Base-by-base conservation (phyloP, 352 stramenopile genomes). In the Phytophthora crassamura region DNA sequence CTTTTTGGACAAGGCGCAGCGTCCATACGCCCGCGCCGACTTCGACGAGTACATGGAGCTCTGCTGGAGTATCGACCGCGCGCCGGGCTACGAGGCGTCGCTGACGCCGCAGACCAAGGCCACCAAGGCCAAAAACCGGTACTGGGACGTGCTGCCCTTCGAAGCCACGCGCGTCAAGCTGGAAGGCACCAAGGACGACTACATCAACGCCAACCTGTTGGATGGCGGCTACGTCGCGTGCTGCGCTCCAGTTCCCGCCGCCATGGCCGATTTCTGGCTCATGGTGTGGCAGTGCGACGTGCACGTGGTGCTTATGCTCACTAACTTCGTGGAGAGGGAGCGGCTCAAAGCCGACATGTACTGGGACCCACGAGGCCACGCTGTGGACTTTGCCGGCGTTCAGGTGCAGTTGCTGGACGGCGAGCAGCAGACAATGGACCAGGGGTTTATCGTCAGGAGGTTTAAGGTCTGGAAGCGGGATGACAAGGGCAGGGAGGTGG, bases 221-320 rank as follows among this genome's bases (percentile, higher is more conserved):
- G 79, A 84, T 39, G 64, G 67, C 3, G 59, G 68, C 43, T 95
- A 92, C 69, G 90, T 95, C 47, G 85, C 87, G 16, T 93, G 82
- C 74, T 89, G 80, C 54, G 84, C 87, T 8, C 87, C 84, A 8
- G 71, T 93, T 5, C 84, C 82, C 3, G 72, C 50, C 18, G 84
- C 75, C 14, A 90, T 93, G 18, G 50, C 34, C 3, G 85, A 94
- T 74, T 95, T 95, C 63, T 95, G 84, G 83, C 82, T 80, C 62
- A 95, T 94, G 87, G 54, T 93, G 2, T 94, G 84, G 85, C 68
- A 92, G 35, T 78, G 68, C 42, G 72, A 91, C 51, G 85, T 93
- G 8, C 75, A 91, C 28, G 85, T 94, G 20, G 74, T 95, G n/a
- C 80, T 93, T 56, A 95, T 95, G 85, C 85, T 95, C 34, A 95